A percentile compares a stretch with the other conserved stretches of the same genome.
Conservation (phyloP, 75 land plant genomes). For the Azolla pinnata region DNA sequence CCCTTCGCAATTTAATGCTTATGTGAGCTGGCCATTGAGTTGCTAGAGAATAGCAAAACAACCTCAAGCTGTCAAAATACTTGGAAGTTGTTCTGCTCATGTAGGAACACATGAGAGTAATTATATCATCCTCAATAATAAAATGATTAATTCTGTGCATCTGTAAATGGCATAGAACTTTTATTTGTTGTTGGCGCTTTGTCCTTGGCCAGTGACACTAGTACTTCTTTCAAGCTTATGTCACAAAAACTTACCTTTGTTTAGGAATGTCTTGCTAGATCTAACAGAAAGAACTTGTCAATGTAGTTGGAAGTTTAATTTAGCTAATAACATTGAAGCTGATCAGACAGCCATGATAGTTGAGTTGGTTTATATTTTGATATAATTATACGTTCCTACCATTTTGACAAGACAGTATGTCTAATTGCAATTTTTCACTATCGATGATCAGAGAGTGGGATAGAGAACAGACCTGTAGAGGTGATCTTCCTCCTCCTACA, state of each 20-base stretch:
- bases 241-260: background rate
- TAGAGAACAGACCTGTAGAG: constrained; percentile 40
- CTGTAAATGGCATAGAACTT: background rate
- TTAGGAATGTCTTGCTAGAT: background rate
- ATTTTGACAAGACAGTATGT: too few relatives aligned
- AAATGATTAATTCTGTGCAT: background rate
- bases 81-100: too few relatives aligned
- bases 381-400: too few relatives aligned
- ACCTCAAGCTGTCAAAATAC: background rate
- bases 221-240: background rate
- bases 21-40: too few relatives aligned
- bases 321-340: background rate
- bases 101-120: background rate
- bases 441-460: background rate
- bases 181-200: background rate
- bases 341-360: background rate
- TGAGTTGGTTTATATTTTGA: too few relatives aligned
- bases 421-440: background rate
- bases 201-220: background rate
- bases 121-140: background rate
- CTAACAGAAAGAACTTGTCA: background rate
- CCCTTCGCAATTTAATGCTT: too few relatives aligned
- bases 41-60: background rate
- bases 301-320: background rate
- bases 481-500: constrained; percentile 70